Conservation (phyloP, 352 stramenopile species). For the Thalassiosira livingstoniorum region DNA sequence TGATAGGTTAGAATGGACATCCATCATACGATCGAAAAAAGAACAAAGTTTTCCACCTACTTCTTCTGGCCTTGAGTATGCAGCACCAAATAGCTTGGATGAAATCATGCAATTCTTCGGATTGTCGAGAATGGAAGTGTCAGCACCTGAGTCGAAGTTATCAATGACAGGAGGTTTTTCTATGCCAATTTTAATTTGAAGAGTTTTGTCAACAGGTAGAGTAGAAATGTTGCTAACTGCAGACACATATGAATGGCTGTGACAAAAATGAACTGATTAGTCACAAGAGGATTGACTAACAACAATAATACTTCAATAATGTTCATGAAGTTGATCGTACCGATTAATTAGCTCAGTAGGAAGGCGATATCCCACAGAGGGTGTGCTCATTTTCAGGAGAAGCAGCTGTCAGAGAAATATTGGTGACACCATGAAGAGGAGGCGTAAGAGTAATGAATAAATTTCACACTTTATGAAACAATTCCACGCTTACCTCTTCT, state of each 20-base stretch:
- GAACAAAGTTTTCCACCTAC: constrained; percentile 43
- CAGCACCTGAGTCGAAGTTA: constrained; percentile 84
- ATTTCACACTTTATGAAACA: no score
- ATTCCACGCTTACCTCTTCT: no score
- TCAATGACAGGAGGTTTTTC: constrained; percentile 82
- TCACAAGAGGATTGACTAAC: no score
- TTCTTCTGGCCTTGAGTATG: constrained; percentile 85
- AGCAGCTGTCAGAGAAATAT: no score
- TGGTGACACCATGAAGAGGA: no score
- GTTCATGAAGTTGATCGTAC: no score
- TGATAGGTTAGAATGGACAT: background rate
- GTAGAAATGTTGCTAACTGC: constrained; percentile 88
- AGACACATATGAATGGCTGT: constrained; percentile 85
- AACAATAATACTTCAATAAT: no score
- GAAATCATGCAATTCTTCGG: constrained; percentile 85
- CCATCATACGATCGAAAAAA: constrained; percentile 17
- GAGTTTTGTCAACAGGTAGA: constrained; percentile 80
- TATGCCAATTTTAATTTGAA: constrained; percentile 83
- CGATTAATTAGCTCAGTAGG: constrained; percentile 82
- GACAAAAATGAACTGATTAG: no score
- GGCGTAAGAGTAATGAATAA: no score
- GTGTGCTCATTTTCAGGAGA: constrained; percentile 86
- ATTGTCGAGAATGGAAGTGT: constrained; percentile 86
- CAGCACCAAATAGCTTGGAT: constrained; percentile 87
- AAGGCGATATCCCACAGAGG: constrained; percentile 69